Percentiles rank a stretch among this genome's conserved stretches.
Conservation (phyloP, 208 protist genomes). For the Trypanosoma theileri region DNA sequence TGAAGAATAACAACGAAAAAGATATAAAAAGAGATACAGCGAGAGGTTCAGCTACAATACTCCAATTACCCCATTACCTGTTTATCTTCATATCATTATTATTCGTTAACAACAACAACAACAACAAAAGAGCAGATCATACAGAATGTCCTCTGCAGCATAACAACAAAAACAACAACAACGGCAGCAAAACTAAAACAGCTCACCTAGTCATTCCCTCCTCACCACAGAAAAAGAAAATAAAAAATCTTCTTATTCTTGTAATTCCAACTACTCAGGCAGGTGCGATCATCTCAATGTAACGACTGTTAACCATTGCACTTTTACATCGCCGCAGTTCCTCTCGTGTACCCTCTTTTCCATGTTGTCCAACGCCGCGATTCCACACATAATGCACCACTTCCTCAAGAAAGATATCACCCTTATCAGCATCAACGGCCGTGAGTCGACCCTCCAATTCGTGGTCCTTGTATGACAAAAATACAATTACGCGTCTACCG, state of each 20-base stretch:
- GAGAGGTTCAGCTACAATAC: no score
- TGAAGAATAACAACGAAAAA: no score
- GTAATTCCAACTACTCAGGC: background rate
- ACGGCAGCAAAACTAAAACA: no score
- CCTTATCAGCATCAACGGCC: constrained; percentile 67
- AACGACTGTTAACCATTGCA: constrained; percentile 75
- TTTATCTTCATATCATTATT: no score
- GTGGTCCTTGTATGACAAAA: constrained; percentile 48
- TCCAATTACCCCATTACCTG: no score
- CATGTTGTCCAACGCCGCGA: constrained; percentile 2
- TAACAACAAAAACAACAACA: no score
- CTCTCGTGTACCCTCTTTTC: constrained; percentile 23
- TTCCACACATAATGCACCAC: constrained; percentile 55
- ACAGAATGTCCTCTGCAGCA: no score
- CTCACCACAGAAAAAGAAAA: background rate
- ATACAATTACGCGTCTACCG: constrained; percentile 70
- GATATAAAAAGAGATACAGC: no score
- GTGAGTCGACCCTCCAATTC: constrained; percentile 70
- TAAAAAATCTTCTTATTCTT: background rate
- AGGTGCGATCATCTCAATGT: constrained; percentile 67
- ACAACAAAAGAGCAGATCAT: no score
- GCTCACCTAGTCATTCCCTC: background rate
- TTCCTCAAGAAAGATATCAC: constrained; percentile 69
- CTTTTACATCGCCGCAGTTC: constrained; percentile 44
- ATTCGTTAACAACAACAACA: no score